Evolutionary conservation across 2,329 filamentous ascomycete genomes (phyloP), one percentile per base, ranked within the genome.

Genomic region (Aspergillus candidus): DNA sequence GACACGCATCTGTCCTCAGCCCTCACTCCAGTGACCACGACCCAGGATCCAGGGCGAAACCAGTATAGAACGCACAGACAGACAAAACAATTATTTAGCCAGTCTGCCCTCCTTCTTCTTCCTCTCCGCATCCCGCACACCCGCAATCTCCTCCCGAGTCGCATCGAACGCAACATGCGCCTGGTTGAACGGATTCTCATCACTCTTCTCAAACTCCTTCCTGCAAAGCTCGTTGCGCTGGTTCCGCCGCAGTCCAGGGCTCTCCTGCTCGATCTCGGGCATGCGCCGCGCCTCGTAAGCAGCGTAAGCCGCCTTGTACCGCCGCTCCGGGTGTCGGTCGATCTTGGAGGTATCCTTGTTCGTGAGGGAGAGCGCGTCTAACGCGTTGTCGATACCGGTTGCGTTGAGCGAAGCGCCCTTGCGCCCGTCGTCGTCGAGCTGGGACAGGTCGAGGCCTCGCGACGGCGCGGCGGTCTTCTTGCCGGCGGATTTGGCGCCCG

Each of bases 151-250:
- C 4, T 88, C 87, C 68, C 80, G 84, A 15, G 77, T 79, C 42
- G 87, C 80, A 67, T 98, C 87, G 69, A 88, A 94, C 3, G 74
- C 67, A 2, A 82, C 86, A 40, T 74, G 80, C 12, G 84, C 82
- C 71, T 94, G 88, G 71, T 95, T 95, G 72, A 94, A 93, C 11
- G 93, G 93, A 67, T 98, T 98, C 58, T 97, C 91, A 1, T 87
- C 84, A 60, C 86, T 86, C 75, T 88, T 94, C 68, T 94, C 86
- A 66, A 97, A 98, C 72, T 97, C 93, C 75, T 94, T 94, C 50
- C 79, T 71, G 54, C 94, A 86, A 61, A 83, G 76, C 51, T 91
- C 86, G 59, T 90, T 83, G 68, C 86, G 84, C 77, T 96, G 90
- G 56, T 94, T 80, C 56, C 86, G 74, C 45, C 90, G 76, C 62